These are phyloP conservation scores for Xylariomycetidae sp. DNA, from an alignment of 2,329 filamentous ascomycete genomes.

Conservation along the genomic window DNA sequence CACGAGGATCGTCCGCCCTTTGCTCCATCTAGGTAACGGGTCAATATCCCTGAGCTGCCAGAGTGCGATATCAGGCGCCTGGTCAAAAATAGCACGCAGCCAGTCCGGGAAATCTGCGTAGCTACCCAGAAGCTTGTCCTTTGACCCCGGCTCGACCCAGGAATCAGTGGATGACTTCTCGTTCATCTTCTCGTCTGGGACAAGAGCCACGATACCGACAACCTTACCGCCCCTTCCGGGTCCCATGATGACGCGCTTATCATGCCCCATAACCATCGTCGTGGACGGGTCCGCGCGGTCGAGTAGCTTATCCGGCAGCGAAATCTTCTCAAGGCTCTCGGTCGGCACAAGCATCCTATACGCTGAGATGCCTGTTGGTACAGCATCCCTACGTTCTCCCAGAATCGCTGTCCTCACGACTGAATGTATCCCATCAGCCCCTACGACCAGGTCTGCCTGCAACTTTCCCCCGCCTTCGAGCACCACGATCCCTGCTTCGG, in stretches of 20 bases:
- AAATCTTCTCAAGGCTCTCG: slow-evolving; percentile 7
- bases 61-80: slow-evolving; percentile 30
- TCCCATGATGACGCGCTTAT: slow-evolving; percentile 40
- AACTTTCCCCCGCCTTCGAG: slow-evolving; percentile 28
- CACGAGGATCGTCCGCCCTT: slow-evolving; percentile 10
- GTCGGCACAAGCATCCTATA: slow-evolving; percentile 31
- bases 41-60: slow-evolving; percentile 43
- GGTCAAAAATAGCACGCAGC: slow-evolving; percentile 28
- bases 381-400: slow-evolving; percentile 11
- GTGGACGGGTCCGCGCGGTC: slow-evolving; percentile 35
- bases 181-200: slow-evolving; percentile 37
- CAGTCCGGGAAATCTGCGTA: slow-evolving; percentile 37
- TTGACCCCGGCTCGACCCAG: slow-evolving; percentile 34
- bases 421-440: slow-evolving; percentile 31
- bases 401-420: slow-evolving; percentile 12
- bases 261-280: slow-evolving; percentile 40
- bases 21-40: slow-evolving; percentile 33
- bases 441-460: slow-evolving; percentile 29
- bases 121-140: slow-evolving; percentile 32
- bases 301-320: slow-evolving; percentile 21
- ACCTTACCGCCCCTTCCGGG: slow-evolving; percentile 35
- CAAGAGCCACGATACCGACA: slow-evolving; percentile 38
- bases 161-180: slow-evolving; percentile 32
- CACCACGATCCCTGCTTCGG: slow-evolving; percentile 28
- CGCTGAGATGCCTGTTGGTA: slow-evolving; percentile 32